Evolutionary conservation across 345 rosid species (phyloP).

Genomic region (Fremontodendron californicum): DNA sequence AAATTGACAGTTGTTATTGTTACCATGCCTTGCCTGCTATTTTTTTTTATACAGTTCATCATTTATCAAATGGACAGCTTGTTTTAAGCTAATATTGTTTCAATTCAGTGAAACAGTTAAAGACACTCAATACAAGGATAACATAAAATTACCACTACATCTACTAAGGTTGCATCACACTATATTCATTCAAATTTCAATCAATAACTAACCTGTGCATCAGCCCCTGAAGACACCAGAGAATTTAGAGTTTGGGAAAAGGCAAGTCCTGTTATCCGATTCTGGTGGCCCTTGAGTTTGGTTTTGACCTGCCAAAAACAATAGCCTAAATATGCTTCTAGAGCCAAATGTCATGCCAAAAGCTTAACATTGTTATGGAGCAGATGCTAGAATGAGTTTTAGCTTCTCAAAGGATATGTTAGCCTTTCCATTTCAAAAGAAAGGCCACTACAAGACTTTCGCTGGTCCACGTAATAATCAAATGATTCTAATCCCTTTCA

Average conservation of each 20-base stretch:
- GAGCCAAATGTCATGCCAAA: background rate
- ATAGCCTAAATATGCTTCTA: background rate
- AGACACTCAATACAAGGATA: background rate
- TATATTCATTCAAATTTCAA: background rate
- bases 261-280: slow-evolving; percentile 39
- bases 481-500: background rate
- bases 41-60: background rate
- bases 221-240: slow-evolving; percentile 45
- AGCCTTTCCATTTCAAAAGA: background rate
- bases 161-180: background rate
- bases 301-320: slow-evolving; percentile 27
- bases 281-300: slow-evolving; percentile 39
- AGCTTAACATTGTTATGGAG: background rate
- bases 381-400: background rate
- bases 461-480: background rate
- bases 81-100: background rate
- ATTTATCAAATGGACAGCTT: background rate
- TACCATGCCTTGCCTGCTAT: background rate
- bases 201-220: slow-evolving; percentile 37
- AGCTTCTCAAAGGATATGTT: background rate
- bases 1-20: background rate
- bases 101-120: background rate
- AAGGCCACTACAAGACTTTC: background rate
- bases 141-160: background rate
- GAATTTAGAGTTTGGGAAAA: slow-evolving; percentile 33